Conservation (phyloP, 768 basidiomycete genomes). For the Kwoniella pini region DNA sequence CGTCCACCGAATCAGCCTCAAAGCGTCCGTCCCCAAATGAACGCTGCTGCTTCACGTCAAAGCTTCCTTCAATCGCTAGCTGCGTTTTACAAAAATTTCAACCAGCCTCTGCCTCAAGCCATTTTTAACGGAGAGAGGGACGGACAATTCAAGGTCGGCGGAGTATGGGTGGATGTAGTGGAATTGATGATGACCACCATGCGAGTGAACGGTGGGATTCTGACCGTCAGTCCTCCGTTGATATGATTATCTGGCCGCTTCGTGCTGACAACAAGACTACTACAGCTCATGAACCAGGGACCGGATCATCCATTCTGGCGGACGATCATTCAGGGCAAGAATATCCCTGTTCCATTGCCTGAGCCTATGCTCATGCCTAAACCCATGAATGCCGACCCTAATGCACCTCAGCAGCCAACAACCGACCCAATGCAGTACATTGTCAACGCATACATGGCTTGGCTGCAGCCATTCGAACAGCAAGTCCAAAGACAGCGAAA, state of each 20-base stretch:
- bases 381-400: slow-evolving; percentile 11
- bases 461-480: slow-evolving; percentile 37
- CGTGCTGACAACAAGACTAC: neutral
- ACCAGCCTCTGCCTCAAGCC: slow-evolving; percentile 25
- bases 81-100: slow-evolving; percentile 19
- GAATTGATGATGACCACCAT: slow-evolving; percentile 41
- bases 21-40: slow-evolving; percentile 4
- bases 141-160: slow-evolving; percentile 33
- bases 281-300: slow-evolving; percentile 14
- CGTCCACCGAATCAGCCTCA: slow-evolving; percentile 13
- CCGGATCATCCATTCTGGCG: slow-evolving; percentile 17
- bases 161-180: slow-evolving; percentile 36
- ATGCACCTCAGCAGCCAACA: slow-evolving; percentile 14
- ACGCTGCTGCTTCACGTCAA: slow-evolving; percentile 21
- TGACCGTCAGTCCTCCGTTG: slow-evolving; percentile 24
- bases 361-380: slow-evolving; percentile 26
- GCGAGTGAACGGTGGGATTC: slow-evolving; percentile 24
- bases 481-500: slow-evolving; percentile 32
- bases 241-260: too few species aligned
- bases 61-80: slow-evolving; percentile 38
- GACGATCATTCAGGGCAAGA: slow-evolving; percentile 15
- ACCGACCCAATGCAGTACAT: slow-evolving; percentile 35
- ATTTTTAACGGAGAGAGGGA: slow-evolving; percentile 38
- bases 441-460: slow-evolving; percentile 31
- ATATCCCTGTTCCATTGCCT: slow-evolving; percentile 37